Base-by-base conservation (phyloP, 1,139 yeast species). In the Protomyces lactucae-debilis region DNA sequence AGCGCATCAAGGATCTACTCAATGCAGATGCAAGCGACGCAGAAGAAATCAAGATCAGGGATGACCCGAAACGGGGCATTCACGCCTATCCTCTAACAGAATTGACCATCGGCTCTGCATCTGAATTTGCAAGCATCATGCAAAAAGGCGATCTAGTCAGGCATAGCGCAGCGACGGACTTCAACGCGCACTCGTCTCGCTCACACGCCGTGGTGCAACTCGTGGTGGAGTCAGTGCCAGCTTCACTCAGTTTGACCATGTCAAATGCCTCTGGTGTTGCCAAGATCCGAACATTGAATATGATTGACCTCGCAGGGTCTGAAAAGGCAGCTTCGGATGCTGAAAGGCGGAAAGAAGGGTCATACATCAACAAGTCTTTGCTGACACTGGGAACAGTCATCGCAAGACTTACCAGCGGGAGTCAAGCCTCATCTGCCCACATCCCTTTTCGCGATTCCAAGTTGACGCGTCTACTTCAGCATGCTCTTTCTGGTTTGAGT, bases 261-360 rank as follows among this genome's bases (percentile, higher is more conserved):
- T 16, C 51, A 18, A 25, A 48, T 14, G 40, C 43, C n/a, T 8
- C 52, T n/a, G 53, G 32, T 14, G 45, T 16, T 81, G 69, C 69
- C 36, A 75, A 79, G 46, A 61, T 64, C 25, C 82, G 92, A 39
- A 85, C 92, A 0, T 81, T 92, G 51, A 88, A 95, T 36, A 79
- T 92, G 65, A 92, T 98, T 78, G 98, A 92, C 76, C 80, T 92
- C 72, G 98, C 98, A 0, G 98, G 98, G 21, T 88, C 96, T 18
- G 99, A 92, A 75, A 81, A 88, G 66, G 97, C 97, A 0, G 86
- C 95, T 0, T 80, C 87, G 0, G 90, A 90, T 72, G 76, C 80
- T 0, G 97, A 86, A 71, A 81, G 98, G 70, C 79, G 98, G 65
- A 89, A 90, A 74, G 98, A 93, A 76, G 98, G 98, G 21, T 83